phyloP scores from a whole-genome alignment of 345 rosid species.

The Arabis hirsuta region DNA sequence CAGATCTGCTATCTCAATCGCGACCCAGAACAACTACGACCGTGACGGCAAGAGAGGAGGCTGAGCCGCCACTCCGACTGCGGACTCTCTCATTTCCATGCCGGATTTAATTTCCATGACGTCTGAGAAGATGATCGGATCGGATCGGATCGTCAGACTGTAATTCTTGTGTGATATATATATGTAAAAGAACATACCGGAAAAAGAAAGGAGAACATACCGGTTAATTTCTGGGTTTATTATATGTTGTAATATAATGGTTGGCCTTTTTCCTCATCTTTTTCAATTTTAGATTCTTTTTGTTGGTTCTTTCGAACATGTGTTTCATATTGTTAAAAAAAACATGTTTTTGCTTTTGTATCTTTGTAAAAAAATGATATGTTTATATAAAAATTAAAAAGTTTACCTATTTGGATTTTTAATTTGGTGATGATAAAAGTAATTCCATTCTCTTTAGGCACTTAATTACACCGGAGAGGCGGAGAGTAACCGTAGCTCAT shows the following conservation, averaged over 20 bases:
- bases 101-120: not conserved
- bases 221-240: not conserved
- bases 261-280: too few relatives aligned
- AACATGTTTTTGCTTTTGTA: not conserved
- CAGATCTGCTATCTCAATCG: slow-evolving; percentile 5
- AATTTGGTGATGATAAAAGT: not conserved
- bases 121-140: not conserved
- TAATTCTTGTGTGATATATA: not conserved
- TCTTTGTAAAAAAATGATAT: not conserved
- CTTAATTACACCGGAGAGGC: not conserved
- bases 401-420: not conserved
- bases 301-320: too few relatives aligned
- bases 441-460: too few relatives aligned
- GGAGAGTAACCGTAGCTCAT: not conserved
- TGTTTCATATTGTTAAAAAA: too few relatives aligned
- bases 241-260: not conserved
- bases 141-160: not conserved
- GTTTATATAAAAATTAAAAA: not conserved
- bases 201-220: not conserved
- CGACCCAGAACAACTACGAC: not conserved
- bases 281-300: too few relatives aligned
- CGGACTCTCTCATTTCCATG: not conserved
- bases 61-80: not conserved
- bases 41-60: slow-evolving; percentile 1
- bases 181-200: not conserved